Percentiles rank a stretch among this genome's conserved stretches.
Evolutionary conservation across 2,329 filamentous ascomycete species (phyloP).

Genomic region (Helicocarpus griseus): DNA sequence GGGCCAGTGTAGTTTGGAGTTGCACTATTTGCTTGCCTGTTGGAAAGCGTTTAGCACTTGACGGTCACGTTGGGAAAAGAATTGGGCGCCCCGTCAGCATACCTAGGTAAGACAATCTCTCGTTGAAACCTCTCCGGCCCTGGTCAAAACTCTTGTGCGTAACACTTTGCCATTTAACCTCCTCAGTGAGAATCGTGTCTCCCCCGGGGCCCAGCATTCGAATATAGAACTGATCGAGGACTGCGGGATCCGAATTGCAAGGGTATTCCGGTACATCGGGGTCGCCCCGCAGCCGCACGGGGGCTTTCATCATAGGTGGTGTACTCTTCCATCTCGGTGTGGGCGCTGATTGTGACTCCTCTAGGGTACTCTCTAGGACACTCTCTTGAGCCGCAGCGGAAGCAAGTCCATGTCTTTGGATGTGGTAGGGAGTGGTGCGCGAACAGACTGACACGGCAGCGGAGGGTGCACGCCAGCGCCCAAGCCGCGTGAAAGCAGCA

Average conservation of each 20-base stretch:
- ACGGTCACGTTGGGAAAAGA: background rate
- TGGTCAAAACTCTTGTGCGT: slow-evolving; percentile 99
- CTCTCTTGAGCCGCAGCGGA: too few relatives aligned
- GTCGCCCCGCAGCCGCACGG: slow-evolving; percentile 39
- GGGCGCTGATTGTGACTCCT: slow-evolving; percentile 23
- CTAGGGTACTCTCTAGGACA: too few relatives aligned
- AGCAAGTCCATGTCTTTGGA: slow-evolving; percentile 19
- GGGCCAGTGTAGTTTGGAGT: slow-evolving; percentile 54
- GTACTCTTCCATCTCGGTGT: slow-evolving; percentile 62
- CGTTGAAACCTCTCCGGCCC: slow-evolving; percentile 87
- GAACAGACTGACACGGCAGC: slow-evolving; percentile 16
- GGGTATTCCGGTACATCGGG: slow-evolving; percentile 40
- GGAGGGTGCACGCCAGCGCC: slow-evolving; percentile 17
- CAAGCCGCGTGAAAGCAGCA: slow-evolving; percentile 12
- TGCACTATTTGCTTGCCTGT: slow-evolving; percentile 55
- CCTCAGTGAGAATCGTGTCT: slow-evolving; percentile 67
- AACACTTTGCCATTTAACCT: slow-evolving; percentile 92
- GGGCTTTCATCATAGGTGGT: slow-evolving; percentile 59
- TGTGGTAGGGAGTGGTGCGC: slow-evolving; percentile 13
- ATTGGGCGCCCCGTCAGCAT: slow-evolving; percentile 19
- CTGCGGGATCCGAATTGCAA: slow-evolving; percentile 64
- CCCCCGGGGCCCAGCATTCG: slow-evolving; percentile 64
- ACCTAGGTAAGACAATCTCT: slow-evolving; percentile 84
- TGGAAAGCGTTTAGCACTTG: slow-evolving; percentile 1
- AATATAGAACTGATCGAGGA: slow-evolving; percentile 68